Conservation (phyloP, 176 grass and related monocot species). For the Dendrocalamus sinicus region DNA sequence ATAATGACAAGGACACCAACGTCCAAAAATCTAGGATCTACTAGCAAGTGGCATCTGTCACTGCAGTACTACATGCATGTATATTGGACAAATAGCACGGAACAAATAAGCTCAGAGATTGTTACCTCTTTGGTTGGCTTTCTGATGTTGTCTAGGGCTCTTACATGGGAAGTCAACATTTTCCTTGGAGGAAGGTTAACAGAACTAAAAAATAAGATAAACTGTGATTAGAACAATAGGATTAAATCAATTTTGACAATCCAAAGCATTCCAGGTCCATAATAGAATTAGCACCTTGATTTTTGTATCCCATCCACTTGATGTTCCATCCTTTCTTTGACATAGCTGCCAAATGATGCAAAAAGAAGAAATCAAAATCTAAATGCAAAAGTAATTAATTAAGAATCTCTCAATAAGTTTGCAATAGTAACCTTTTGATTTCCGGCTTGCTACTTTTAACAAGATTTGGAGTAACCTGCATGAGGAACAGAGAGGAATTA, state of each 20-base stretch:
- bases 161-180: conserved; percentile 43
- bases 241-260: conserved; percentile 34
- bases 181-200: conserved; percentile 66
- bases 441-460: conserved; percentile 54
- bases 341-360: conserved; percentile 35
- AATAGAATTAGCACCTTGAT: conserved; percentile 63
- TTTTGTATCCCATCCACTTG: conserved; percentile 48
- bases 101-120: conserved; percentile 18
- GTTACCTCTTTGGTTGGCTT: conserved; percentile 63
- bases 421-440: conserved; percentile 57
- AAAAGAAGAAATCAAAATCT: conserved; percentile 38
- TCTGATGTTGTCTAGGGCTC: conserved; percentile 40
- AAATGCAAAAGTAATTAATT: conserved; percentile 20
- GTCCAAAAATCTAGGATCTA: background rate
- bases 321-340: conserved; percentile 34
- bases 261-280: conserved; percentile 33
- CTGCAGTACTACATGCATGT: background rate
- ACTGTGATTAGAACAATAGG: conserved; percentile 20
- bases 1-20: background rate
- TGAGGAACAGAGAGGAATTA: conserved; percentile 39
- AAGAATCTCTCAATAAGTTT: conserved; percentile 26
- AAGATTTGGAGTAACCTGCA: conserved; percentile 62
- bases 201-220: conserved; percentile 53
- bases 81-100: conserved; percentile 11
- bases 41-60: background rate